phyloP scores from a whole-genome alignment of 2,329 filamentous ascomycete species.

The Clarireedia hainanense region DNA sequence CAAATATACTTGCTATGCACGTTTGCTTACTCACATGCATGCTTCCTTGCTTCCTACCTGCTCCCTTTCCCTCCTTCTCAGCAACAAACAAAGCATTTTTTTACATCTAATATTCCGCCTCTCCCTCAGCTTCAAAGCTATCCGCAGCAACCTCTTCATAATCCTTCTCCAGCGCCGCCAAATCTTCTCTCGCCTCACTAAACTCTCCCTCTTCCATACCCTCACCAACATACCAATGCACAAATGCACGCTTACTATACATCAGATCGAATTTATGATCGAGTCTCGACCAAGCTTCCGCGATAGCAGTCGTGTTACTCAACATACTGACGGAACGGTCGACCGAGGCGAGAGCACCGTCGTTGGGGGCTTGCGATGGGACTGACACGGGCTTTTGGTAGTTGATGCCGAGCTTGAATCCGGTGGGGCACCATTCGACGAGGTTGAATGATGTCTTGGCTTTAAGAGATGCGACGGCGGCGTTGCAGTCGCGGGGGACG shows the following conservation, averaged over 20 bases:
- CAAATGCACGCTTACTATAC: constrained; percentile 62
- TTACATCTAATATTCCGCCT: constrained; percentile 32
- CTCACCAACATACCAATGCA: constrained; percentile 65
- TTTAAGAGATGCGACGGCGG: constrained; percentile 53
- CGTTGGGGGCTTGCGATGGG: constrained; percentile 32
- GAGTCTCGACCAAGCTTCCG: constrained; percentile 56
- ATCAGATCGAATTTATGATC: constrained; percentile 64
- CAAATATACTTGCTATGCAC: too few species aligned
- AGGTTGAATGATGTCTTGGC: constrained; percentile 55
- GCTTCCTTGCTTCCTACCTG: too few species aligned
- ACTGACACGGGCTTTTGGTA: constrained; percentile 50
- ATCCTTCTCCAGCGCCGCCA: constrained; percentile 57
- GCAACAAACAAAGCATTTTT: too few species aligned
- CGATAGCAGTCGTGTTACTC: constrained; percentile 59
- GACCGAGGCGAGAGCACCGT: constrained; percentile 44
- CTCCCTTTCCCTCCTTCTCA: too few species aligned
- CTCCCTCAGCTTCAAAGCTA: constrained; percentile 40
- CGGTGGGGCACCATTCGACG: constrained; percentile 62
- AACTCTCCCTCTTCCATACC: constrained; percentile 66
- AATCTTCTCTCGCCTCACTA: constrained; percentile 56
- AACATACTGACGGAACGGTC: constrained; percentile 54
- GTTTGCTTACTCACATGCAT: too few species aligned
- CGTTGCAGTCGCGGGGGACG: constrained; percentile 52
- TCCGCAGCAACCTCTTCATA: constrained; percentile 57
- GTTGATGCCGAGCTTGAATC: constrained; percentile 63